Conservation (phyloP, 2,329 filamentous ascomycete genomes). For the Monilinia fructicola region DNA sequence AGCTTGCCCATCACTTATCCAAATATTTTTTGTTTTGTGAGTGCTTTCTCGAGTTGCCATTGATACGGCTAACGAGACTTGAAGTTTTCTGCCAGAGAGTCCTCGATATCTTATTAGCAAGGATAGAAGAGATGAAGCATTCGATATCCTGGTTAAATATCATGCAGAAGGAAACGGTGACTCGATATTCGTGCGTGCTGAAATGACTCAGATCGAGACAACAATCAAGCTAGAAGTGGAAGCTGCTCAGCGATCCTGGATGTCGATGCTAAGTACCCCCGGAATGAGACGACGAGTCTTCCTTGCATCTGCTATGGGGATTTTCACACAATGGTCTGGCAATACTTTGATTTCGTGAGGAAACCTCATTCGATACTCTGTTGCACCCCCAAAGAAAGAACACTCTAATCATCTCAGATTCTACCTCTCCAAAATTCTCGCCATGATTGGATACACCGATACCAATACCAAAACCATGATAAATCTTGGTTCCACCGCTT, state of each 20-base stretch:
- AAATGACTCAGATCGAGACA: constrained; percentile 59
- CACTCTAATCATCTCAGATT: constrained; percentile 19
- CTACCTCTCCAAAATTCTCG: constrained; percentile 49
- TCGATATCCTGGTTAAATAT: constrained; percentile 53
- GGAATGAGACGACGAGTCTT: constrained; percentile 52
- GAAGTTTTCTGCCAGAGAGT: constrained; percentile 52
- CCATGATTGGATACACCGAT: background rate
- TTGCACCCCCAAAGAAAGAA: no score
- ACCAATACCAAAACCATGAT: constrained; percentile 46
- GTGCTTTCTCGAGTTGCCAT: background rate
- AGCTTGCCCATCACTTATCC: constrained; percentile 32
- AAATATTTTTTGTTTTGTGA: constrained; percentile 28
- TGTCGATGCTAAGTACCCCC: constrained; percentile 50
- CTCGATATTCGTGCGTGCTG: constrained; percentile 55
- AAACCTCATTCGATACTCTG: background rate
- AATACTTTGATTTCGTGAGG: constrained; percentile 46
- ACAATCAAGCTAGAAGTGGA: constrained; percentile 57
- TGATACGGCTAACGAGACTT: background rate
- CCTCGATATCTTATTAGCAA: constrained; percentile 58
- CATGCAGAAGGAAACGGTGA: constrained; percentile 53
- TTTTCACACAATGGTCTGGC: constrained; percentile 56
- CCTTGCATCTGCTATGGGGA: constrained; percentile 50
- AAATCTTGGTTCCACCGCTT: constrained; percentile 49
- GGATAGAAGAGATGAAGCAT: constrained; percentile 57
- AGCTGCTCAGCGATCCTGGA: constrained; percentile 53